Evolutionary conservation across 306 rosid genomes (phyloP).

Genomic region (Trifolium dubium): DNA sequence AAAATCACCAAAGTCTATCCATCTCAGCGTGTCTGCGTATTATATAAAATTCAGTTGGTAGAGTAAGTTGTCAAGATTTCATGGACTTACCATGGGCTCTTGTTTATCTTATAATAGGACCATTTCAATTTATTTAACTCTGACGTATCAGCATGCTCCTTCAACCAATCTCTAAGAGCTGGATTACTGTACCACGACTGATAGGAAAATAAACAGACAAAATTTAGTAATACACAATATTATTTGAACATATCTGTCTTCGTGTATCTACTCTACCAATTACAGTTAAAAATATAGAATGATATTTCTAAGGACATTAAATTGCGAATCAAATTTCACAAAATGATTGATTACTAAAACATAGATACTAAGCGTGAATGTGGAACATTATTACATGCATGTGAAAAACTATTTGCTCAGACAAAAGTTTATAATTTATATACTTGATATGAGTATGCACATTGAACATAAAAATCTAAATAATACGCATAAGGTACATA

Average conservation of each 20-base stretch:
- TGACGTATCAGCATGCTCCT: slow-evolving; percentile 70
- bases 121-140: slow-evolving; percentile 84
- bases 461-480: slow-evolving; percentile 25
- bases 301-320: slow-evolving; percentile 23
- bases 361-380: slow-evolving; percentile 28
- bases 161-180: slow-evolving; percentile 82
- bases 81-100: slow-evolving; percentile 83
- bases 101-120: slow-evolving; percentile 83
- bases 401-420: slow-evolving; percentile 24
- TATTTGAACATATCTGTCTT: slow-evolving; percentile 26
- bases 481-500: slow-evolving; percentile 9
- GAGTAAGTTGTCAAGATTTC: slow-evolving; percentile 21
- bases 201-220: slow-evolving; percentile 32
- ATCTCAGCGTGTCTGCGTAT: not conserved
- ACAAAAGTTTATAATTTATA: slow-evolving; percentile 27
- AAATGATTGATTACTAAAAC: slow-evolving; percentile 16
- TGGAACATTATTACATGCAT: slow-evolving; percentile 36
- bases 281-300: slow-evolving; percentile 16
- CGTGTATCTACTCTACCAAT: slow-evolving; percentile 22
- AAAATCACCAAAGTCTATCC: not conserved
- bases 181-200: slow-evolving; percentile 92
- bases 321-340: slow-evolving; percentile 34
- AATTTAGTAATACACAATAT: slow-evolving; percentile 39
- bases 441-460: too few relatives aligned
- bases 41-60: not conserved